Evolutionary conservation across 2,329 filamentous ascomycete species (phyloP).

Genomic region (Cryphonectria nitschkei): DNA sequence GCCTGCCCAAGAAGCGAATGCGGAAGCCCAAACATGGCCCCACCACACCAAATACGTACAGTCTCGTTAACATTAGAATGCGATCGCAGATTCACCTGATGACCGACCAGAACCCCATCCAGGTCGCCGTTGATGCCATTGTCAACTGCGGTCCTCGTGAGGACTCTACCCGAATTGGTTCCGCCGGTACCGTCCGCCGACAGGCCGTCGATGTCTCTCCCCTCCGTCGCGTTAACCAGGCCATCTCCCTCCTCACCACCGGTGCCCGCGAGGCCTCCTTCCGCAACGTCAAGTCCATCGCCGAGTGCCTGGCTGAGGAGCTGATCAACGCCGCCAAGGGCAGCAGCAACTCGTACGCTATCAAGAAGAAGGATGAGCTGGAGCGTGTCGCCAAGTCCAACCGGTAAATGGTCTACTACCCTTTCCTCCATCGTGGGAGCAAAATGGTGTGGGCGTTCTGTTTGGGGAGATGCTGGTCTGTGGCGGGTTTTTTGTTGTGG

Average conservation of each 20-base stretch:
- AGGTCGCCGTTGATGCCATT: constrained; percentile 98
- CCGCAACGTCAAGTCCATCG: constrained; percentile 99
- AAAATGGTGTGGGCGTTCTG: constrained; percentile 28
- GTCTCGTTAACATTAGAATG: constrained; percentile 37
- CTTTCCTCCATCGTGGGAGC: constrained; percentile 14
- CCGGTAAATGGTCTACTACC: constrained; percentile 72
- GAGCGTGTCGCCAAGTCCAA: constrained; percentile 99
- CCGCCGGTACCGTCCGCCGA: constrained; percentile 98
- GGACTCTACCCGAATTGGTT: constrained; percentile 99
- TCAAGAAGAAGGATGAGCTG: constrained; percentile 99
- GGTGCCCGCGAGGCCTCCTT: constrained; percentile 98
- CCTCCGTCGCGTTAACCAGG: constrained; percentile 99
- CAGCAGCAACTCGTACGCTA: constrained; percentile 99
- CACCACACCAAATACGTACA: constrained; percentile 5
- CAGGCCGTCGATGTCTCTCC: constrained; percentile 99
- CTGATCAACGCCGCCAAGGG: constrained; percentile 99
- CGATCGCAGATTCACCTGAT: constrained; percentile 91
- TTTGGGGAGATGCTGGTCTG: constrained; percentile 39
- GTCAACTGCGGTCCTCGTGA: constrained; percentile 99
- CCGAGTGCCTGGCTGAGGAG: constrained; percentile 99
- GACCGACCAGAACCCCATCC: constrained; percentile 99
- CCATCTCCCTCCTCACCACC: constrained; percentile 97
- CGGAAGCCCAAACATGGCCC: background rate
- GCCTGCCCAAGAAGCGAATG: background rate
- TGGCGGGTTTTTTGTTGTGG: constrained; percentile 32